These are phyloP conservation scores for Microsporum ferrugineum DNA, from an alignment of 2,329 filamentous ascomycete genomes.

Conservation along the genomic window DNA sequence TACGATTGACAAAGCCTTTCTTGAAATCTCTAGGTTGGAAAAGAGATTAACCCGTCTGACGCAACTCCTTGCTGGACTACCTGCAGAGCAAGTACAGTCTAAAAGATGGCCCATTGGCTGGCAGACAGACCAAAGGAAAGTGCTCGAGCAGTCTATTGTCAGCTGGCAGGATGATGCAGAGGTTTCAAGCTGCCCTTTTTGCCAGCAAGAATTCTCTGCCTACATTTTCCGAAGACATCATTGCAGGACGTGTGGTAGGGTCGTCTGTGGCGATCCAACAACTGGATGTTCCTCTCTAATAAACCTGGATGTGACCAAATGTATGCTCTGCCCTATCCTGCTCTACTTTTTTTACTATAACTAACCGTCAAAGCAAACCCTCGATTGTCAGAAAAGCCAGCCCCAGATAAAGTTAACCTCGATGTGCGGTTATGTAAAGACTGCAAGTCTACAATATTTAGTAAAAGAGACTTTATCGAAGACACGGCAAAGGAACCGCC, in stretches of 20 bases:
- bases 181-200: slow-evolving; percentile 78
- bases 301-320: slow-evolving; percentile 60
- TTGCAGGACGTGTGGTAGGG: slow-evolving; percentile 82
- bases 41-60: slow-evolving; percentile 87
- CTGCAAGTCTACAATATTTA: slow-evolving; percentile 62
- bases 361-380: slow-evolving; percentile 18
- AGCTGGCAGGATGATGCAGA: slow-evolving; percentile 86
- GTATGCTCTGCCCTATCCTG: slow-evolving; percentile 35
- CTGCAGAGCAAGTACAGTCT: slow-evolving; percentile 51
- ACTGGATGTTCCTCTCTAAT: slow-evolving; percentile 80
- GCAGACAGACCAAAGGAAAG: slow-evolving; percentile 64
- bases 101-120: slow-evolving; percentile 46
- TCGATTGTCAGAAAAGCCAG: slow-evolving; percentile 32
- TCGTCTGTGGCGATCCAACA: slow-evolving; percentile 78
- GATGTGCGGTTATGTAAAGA: slow-evolving; percentile 88
- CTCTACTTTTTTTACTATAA: neutral
- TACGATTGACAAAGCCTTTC: slow-evolving; percentile 68
- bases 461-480: slow-evolving; percentile 63
- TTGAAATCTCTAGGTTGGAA: slow-evolving; percentile 82
- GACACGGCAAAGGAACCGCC: slow-evolving; percentile 57
- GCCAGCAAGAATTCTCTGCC: slow-evolving; percentile 85
- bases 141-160: slow-evolving; percentile 81
- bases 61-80: slow-evolving; percentile 63
- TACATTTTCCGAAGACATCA: slow-evolving; percentile 92
- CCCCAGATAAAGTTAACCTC: slow-evolving; percentile 49